Evolutionary conservation across 73 alveolate species (phyloP), one percentile per base, ranked within the genome.

Genomic region (Uronychia binucleata): DNA sequence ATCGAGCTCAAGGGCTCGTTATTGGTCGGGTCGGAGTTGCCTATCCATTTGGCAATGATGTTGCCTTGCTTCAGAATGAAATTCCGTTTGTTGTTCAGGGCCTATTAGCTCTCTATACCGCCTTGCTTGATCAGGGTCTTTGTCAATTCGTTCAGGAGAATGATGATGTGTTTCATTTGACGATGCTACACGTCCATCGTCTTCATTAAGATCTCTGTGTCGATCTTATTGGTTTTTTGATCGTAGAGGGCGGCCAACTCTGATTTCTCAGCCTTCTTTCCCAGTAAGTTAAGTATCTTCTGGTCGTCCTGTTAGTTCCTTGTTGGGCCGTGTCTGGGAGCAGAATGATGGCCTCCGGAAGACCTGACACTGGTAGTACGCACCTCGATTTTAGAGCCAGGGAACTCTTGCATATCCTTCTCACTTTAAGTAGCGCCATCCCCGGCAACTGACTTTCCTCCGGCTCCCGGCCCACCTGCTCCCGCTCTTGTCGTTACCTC

Each of bases 1-100:
- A 46, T 46, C 19, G 67, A 5, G 19, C 67, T 19, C 5, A 46
- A 11, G 19, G 67, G 67, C 67, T 46, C 67, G 19, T 19, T 11
- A 5, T 46, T 11, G 67, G 5, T 46, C 5, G 95, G 95, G 79
- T 89, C 79, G 33, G 82, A 89, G 31, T 60, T 8, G 26, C 58
- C 28, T 1, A 89, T 74, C 95, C 95, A 89, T 57, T 79, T n/a
- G 58, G 88, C 34, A 0, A 89, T 57, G 57, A 33, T 28, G 11
- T 74, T 58, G 28, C 84, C 90, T 31, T 83, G 86, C 57, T 89
- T 77, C 31, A 82, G 80, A 1, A 85, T 77, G 67, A 29, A 77
- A 31, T 59, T 85, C 67, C 74, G 34, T 67, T 74, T 83, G 19
- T 88, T 75, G 28, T 83, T 34, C 28, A 59, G 75, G 14, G 88